These are phyloP conservation scores for Lithospermum erythrorhizon DNA, from an alignment of 257 asterid species.

Conservation along the genomic window DNA sequence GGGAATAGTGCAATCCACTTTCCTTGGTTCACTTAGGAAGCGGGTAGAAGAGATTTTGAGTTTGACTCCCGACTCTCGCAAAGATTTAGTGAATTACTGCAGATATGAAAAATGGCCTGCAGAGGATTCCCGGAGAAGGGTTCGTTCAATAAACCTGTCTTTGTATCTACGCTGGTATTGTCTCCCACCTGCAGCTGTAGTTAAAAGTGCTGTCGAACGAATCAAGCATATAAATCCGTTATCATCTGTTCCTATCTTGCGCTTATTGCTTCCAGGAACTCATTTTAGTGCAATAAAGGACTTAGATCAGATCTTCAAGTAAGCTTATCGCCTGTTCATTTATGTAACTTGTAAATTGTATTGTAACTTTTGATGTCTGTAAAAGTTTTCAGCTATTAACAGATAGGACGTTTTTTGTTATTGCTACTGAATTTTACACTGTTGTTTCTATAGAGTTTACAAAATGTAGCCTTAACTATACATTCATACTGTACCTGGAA, in stretches of 20 bases:
- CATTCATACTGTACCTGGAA: too few relatives aligned
- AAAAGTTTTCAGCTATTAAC: too few relatives aligned
- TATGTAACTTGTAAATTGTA: background rate
- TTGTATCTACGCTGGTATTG: conserved; percentile 81
- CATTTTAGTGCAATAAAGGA: conserved; percentile 44
- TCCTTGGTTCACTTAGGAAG: conserved; percentile 71
- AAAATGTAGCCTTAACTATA: too few relatives aligned
- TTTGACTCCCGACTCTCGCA: conserved; percentile 17
- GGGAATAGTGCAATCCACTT: conserved; percentile 63
- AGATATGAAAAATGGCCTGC: conserved; percentile 57
- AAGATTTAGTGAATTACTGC: conserved; percentile 29
- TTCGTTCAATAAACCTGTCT: conserved; percentile 40
- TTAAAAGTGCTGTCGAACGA: conserved; percentile 41
- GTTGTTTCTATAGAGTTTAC: too few relatives aligned
- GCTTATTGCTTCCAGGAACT: conserved; percentile 65
- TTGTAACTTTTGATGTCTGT: background rate
- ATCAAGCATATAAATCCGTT: conserved; percentile 24
- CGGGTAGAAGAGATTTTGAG: conserved; percentile 64
- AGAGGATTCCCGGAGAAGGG: conserved; percentile 18
- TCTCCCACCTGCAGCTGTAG: conserved; percentile 46
- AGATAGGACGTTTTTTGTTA: too few relatives aligned
- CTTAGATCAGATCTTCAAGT: conserved; percentile 18
- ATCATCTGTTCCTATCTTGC: conserved; percentile 52
- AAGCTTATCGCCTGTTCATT: conserved; percentile 3
- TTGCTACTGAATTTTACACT: too few relatives aligned